These are phyloP conservation scores for Metarhizium sp. DNA, from an alignment of 2,329 filamentous ascomycete species.

Conservation along the genomic window DNA sequence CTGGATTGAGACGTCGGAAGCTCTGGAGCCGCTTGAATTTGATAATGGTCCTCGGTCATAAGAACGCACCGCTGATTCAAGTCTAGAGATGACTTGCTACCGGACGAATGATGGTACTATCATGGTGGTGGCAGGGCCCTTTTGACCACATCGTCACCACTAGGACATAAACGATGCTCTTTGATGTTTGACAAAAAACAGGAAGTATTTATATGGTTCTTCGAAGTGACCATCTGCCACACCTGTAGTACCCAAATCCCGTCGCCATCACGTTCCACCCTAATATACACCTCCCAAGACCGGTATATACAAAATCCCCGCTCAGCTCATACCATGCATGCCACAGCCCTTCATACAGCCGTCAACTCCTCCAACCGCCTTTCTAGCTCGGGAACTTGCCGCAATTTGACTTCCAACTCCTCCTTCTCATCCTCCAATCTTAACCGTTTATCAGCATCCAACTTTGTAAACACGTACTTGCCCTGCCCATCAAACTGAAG, in stretches of 20 bases:
- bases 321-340: too few species aligned
- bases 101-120: too few species aligned
- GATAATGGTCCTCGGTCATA: too few species aligned
- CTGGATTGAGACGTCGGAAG: not conserved
- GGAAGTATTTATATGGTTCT: too few species aligned
- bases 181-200: too few species aligned
- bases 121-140: too few species aligned
- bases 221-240: not conserved
- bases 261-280: not conserved
- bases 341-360: slow-evolving; percentile 10
- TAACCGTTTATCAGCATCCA: slow-evolving; percentile 81
- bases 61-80: too few species aligned
- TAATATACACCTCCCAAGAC: not conserved
- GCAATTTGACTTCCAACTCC: slow-evolving; percentile 75
- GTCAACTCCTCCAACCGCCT: slow-evolving; percentile 74
- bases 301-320: not conserved
- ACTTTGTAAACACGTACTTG: slow-evolving; percentile 75
- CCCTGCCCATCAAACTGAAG: slow-evolving; percentile 96
- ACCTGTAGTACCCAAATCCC: not conserved
- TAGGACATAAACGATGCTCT: too few species aligned
- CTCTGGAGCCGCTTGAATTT: not conserved
- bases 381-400: slow-evolving; percentile 82
- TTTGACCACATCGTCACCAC: too few species aligned
- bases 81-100: too few species aligned
- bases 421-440: slow-evolving; percentile 93